Base-by-base conservation (phyloP, 371 early-diverging fungal species). In the Apophysomyces variabilis region DNA sequence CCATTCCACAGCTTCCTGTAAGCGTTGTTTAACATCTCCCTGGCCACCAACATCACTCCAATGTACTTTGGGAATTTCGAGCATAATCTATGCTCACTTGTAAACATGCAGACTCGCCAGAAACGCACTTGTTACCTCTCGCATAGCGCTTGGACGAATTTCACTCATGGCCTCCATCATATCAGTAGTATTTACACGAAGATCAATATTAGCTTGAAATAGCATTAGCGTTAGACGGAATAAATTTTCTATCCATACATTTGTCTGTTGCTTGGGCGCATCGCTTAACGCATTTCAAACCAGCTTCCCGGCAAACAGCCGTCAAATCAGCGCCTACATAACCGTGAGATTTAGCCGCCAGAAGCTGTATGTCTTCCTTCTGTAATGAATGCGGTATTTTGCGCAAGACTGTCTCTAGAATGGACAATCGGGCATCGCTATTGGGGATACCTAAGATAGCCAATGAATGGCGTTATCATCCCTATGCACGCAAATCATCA, bases 11-110 rank as follows among this genome's bases (percentile, higher is more conserved):
- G 99, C 93, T 77, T 99, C 99, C 56, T 93, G 90, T 37, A 99
- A 80, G 75, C 94, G 91, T 69, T 95, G 94, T 73, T 98, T 99
- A 44, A 98, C 92, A 18, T 93, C 91, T 39, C 87, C 88, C 70
- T 98, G 95, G 1, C 99, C 99, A 16, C 99, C 99, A 63, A 99
- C 95, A 78, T 99, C 99, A 0, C 77, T 74, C 97, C 99, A 99
- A 26, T 88, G 85, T 1, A 99, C 96, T 71, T 93, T 92, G 13
- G 99, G 99, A 7, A 98, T 94, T 67, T 97, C 96, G 5, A 98
- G 75, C 74, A 90, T 74, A 32, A 96, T 90, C 87, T 89, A 38
- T 9, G 56, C 38, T 21, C 16, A 26, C 56, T 46, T 9, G 41
- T 13, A 44, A 50, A 13, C 14, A 43, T 43, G 21, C 3, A 18